phyloP scores from a whole-genome alignment of 2,329 filamentous ascomycete genomes.

The Aspergillus nomiae region DNA sequence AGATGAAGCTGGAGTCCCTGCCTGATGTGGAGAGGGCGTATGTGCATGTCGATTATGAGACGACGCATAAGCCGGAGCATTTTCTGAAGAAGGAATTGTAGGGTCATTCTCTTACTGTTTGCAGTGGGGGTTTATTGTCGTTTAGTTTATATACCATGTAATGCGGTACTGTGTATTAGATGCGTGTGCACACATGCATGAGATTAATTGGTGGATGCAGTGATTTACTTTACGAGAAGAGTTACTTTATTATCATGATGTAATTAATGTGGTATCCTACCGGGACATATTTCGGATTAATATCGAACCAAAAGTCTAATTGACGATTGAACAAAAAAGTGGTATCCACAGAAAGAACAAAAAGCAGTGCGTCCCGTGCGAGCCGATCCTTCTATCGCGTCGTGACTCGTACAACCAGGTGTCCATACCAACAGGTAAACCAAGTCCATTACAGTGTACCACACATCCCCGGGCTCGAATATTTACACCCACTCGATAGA shows the following conservation, averaged over 20 bases:
- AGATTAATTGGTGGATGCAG: neutral
- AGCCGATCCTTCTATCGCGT: neutral
- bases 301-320: neutral
- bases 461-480: neutral
- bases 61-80: slow-evolving; percentile 89
- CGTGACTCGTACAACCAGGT: neutral
- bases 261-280: neutral
- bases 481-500: neutral
- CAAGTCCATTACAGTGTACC: neutral
- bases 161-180: neutral
- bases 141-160: neutral
- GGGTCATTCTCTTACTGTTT: neutral
- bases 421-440: neutral
- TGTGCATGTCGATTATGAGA: slow-evolving; percentile 97
- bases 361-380: neutral
- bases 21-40: slow-evolving; percentile 92
- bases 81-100: slow-evolving; percentile 67
- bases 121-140: neutral
- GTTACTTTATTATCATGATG: neutral
- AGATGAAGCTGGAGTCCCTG: slow-evolving; percentile 89
- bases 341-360: neutral
- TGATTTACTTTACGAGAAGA: neutral
- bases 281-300: neutral
- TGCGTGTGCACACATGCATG: neutral
- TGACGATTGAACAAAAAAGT: neutral